phyloP scores from a whole-genome alignment of 1,284 basidiomycete genomes.

The Wallemia mellicola region DNA sequence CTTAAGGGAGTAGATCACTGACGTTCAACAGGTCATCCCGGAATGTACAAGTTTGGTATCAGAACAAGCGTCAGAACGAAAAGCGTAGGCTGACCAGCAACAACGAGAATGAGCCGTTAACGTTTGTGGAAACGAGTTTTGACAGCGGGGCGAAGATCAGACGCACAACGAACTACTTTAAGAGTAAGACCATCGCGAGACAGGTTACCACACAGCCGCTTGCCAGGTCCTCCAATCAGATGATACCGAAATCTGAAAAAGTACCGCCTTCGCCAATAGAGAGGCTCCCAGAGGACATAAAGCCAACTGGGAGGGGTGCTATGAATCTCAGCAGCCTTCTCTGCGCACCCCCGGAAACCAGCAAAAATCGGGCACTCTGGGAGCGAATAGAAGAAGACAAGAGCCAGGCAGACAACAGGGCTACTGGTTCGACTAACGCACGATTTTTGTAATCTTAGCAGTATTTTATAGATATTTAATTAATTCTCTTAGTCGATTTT shows the following conservation, averaged over 20 bases:
- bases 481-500: not conserved
- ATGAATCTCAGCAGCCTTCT: not conserved
- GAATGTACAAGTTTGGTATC: constrained; percentile 9
- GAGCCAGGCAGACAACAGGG: not conserved
- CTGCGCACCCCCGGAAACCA: not conserved
- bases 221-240: no score
- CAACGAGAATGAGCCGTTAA: not conserved
- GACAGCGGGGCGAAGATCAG: not conserved
- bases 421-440: not conserved
- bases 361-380: not conserved
- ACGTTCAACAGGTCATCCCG: constrained; percentile 5
- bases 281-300: not conserved
- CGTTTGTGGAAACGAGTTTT: not conserved
- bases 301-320: not conserved
- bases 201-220: not conserved
- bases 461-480: not conserved
- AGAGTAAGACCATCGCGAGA: not conserved
- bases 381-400: not conserved
- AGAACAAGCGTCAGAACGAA: constrained; percentile 6
- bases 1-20: not conserved
- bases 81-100: not conserved
- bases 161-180: not conserved
- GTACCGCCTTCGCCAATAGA: not conserved
- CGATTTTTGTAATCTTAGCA: not conserved
- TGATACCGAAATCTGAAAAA: not conserved